Percentiles rank a stretch among this genome's conserved stretches.
These are phyloP conservation scores for Rubia yunnanensis DNA, from an alignment of 257 asterid species.

Conservation along the genomic window DNA sequence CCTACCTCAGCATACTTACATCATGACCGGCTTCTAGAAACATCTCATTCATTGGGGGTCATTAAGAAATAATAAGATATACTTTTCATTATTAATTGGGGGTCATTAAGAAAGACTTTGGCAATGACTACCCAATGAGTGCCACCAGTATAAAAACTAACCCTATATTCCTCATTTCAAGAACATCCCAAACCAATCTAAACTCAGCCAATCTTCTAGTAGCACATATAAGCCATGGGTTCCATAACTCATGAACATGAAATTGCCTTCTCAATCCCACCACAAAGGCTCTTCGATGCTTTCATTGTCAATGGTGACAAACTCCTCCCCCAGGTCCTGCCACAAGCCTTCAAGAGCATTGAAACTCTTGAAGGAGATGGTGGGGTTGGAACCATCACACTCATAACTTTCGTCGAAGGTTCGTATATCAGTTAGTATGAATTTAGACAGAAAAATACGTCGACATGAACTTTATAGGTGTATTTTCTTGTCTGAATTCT, in stretches of 20 bases:
- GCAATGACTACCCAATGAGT: background rate
- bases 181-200: background rate
- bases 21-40: too few relatives aligned
- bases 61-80: too few relatives aligned
- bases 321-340: constrained; percentile 27
- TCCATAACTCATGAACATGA: constrained; percentile 6
- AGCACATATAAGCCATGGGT: background rate
- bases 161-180: background rate
- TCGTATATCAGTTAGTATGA: too few relatives aligned
- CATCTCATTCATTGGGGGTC: too few relatives aligned
- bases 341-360: constrained; percentile 24
- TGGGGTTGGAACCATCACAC: constrained; percentile 24
- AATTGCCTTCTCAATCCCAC: constrained; percentile 19
- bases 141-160: background rate
- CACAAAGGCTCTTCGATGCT: constrained; percentile 31
- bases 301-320: constrained; percentile 20
- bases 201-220: too few relatives aligned
- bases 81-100: too few relatives aligned
- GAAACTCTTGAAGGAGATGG: constrained; percentile 31
- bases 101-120: background rate
- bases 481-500: too few relatives aligned
- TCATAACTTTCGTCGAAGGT: constrained; percentile 28
- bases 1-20: too few relatives aligned
- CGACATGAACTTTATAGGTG: too few relatives aligned
- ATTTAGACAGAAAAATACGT: too few relatives aligned